These are phyloP conservation scores for Pistacia vera DNA, from an alignment of 345 rosid species.

Conservation along the genomic window DNA sequence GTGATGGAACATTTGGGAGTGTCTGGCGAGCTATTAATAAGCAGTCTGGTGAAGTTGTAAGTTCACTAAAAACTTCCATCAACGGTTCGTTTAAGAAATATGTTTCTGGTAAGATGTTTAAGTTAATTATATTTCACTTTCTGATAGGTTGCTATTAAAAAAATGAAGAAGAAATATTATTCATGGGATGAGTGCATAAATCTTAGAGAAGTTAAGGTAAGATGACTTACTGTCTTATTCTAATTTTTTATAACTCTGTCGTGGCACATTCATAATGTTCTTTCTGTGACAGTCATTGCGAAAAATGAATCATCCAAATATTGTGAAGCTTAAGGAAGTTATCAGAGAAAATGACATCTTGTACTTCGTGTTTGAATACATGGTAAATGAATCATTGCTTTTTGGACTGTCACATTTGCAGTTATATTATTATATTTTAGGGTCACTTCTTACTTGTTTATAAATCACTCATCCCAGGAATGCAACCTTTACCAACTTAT, in stretches of 20 bases:
- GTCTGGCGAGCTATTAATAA: slow-evolving; percentile 87
- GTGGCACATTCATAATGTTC: slow-evolving; percentile 5
- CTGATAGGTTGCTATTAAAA: slow-evolving; percentile 89
- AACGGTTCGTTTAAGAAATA: not conserved
- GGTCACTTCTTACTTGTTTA: not conserved
- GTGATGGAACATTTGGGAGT: slow-evolving; percentile 96
- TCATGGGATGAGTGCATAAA: slow-evolving; percentile 95
- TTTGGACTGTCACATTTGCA: not conserved
- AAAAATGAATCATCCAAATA: slow-evolving; percentile 90
- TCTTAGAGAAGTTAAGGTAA: slow-evolving; percentile 96
- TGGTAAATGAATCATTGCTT: slow-evolving; percentile 47
- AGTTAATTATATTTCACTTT: not conserved
- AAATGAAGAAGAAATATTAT: slow-evolving; percentile 93
- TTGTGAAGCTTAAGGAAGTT: slow-evolving; percentile 97
- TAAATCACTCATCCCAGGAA: slow-evolving; percentile 44
- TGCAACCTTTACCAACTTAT: slow-evolving; percentile 92
- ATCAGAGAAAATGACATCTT: slow-evolving; percentile 85
- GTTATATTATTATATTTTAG: not conserved
- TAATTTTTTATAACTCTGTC: not conserved
- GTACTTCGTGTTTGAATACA: slow-evolving; percentile 90
- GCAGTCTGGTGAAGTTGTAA: slow-evolving; percentile 88
- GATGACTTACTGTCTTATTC: not conserved
- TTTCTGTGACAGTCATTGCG: slow-evolving; percentile 61
- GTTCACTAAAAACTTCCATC: slow-evolving; percentile 27
- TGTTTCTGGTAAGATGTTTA: not conserved